Evolutionary conservation across 2,329 filamentous ascomycete species (phyloP).

Genomic region (Fusarium irregulare): DNA sequence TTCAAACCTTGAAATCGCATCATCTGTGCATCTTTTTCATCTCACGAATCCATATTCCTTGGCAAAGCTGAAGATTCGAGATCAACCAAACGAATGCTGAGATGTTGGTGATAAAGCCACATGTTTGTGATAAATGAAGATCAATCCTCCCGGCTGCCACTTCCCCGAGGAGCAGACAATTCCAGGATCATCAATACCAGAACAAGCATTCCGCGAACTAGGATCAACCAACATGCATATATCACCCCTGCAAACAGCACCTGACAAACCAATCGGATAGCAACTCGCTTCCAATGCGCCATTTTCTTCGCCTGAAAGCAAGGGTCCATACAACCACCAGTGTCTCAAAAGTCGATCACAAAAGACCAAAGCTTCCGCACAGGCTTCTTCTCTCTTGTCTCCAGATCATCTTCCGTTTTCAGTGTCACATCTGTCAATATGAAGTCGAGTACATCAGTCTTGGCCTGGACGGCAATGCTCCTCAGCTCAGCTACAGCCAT

Average conservation of each 20-base stretch:
- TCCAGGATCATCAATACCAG: background rate
- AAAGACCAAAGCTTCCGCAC: conserved; percentile 12
- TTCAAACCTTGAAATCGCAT: background rate
- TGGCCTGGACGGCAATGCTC: conserved; percentile 13
- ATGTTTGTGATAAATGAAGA: background rate
- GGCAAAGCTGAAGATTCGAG: too few species aligned
- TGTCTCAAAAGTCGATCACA: conserved; percentile 5
- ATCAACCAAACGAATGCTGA: too few species aligned
- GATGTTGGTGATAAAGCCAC: background rate
- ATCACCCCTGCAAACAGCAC: background rate
- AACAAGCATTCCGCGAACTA: background rate
- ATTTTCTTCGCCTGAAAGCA: background rate
- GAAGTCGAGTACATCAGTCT: conserved; percentile 7
- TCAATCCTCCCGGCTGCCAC: background rate
- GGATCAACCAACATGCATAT: background rate
- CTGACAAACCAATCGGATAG: background rate
- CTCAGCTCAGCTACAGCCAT: background rate
- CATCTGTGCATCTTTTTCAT: background rate
- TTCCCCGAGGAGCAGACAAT: background rate
- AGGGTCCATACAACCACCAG: background rate
- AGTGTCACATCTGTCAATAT: conserved; percentile 3
- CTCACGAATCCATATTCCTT: background rate
- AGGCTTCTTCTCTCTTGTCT: conserved; percentile 2
- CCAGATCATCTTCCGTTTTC: background rate
- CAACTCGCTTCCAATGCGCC: background rate